Evolutionary conservation across 2,329 filamentous ascomycete genomes (phyloP), one percentile per base, ranked within the genome.

Genomic region (Neoascochyta sp.): DNA sequence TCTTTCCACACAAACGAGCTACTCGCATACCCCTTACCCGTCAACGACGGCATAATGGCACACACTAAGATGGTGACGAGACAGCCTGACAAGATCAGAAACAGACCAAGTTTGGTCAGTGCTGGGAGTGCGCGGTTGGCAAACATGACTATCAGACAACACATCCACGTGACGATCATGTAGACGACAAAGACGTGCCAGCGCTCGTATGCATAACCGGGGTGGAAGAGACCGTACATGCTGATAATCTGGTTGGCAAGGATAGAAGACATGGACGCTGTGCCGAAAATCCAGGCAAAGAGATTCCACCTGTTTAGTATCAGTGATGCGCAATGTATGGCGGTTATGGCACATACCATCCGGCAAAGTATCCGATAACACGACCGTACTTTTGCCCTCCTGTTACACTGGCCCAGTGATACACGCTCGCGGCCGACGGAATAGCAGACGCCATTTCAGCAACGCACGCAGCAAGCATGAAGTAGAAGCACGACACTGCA

Each of bases 41-140:
- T 68, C 16, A 42, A 54, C 22, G 54, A 57, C 5, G 73, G 72
- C 70, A 80, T 78, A 29, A 73, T 71, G 0, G 71, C 68, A 11
- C 74, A 71, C 4, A 76, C 72, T 24, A 79, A 41, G 19, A 78
- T 62, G 0, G 75, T 76, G 29, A 80, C 60, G 32, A 80, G 54
- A 16, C 75, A 69, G 4, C 76, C 75, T 3, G 62, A 65, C 6
- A 78, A 40, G 15, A 76, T 69, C 21, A 75, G 57, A 41, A 74
- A 66, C 5, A 76, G 59, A 2, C 76, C 77, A 7, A 77, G 47
- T n/a, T 71, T 69, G 36, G 76, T 73, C 29, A 80, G 44, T 10
- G 60, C 53, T 1, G 71, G 77, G 38, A 76, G 66, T 16, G 65
- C 66, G 32, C 66, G 66, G 43, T 78, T 80, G 38, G 63, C 70